Conservation (phyloP, 2,329 filamentous ascomycete species). For the Cladophialophora yegresii region DNA sequence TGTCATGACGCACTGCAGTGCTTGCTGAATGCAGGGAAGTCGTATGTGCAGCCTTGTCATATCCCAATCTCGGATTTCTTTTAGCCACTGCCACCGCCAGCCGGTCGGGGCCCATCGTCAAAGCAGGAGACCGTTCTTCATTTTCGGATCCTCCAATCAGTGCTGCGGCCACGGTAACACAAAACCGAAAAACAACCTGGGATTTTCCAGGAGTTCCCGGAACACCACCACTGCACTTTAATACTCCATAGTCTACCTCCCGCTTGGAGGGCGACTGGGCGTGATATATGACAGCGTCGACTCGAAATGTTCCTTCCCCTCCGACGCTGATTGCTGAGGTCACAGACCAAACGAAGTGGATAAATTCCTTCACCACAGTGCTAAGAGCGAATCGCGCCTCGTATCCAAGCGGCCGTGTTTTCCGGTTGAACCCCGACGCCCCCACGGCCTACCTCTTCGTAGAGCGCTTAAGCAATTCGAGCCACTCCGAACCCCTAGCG, state of each 20-base stretch:
- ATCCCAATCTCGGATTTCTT: constrained; percentile 15
- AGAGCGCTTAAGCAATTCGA: background rate
- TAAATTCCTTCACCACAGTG: background rate
- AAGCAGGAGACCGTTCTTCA: background rate
- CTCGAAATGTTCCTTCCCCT: background rate
- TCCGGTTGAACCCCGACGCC: background rate
- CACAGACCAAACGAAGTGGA: background rate
- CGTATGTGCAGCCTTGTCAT: constrained; percentile 14
- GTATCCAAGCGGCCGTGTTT: background rate
- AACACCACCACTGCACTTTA: background rate
- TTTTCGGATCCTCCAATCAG: constrained; percentile 17
- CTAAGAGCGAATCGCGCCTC: background rate
- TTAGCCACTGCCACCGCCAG: constrained; percentile 12
- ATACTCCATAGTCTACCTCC: background rate
- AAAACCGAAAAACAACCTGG: constrained; percentile 1
- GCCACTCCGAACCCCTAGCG: background rate
- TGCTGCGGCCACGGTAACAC: background rate
- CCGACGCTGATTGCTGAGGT: background rate
- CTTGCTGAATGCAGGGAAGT: background rate
- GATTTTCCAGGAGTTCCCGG: background rate
- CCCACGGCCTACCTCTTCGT: background rate
- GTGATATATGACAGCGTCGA: constrained; percentile 7
- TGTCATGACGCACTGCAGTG: background rate
- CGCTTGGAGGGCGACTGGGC: background rate
- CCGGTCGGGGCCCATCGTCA: constrained; percentile 1